Evolutionary conservation across 352 stramenopile species (phyloP).

Genomic region (Phytopythium litorale): DNA sequence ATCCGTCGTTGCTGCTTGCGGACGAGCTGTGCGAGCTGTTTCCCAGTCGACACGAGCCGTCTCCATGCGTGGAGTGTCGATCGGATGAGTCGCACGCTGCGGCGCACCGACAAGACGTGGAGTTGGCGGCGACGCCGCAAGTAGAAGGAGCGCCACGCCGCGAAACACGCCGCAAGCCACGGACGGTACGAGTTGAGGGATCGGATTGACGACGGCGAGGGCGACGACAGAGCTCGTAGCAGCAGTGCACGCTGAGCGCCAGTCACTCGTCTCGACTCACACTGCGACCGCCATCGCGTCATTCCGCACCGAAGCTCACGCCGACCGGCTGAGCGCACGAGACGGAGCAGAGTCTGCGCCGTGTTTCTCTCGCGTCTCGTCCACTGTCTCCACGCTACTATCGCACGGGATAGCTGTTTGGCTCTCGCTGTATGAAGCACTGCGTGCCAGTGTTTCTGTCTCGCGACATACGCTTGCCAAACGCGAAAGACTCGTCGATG

Average conservation of each 20-base stretch:
- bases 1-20: neutral
- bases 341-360: neutral
- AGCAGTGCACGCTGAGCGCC: neutral
- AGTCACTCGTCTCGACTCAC: neutral
- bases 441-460: neutral
- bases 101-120: neutral
- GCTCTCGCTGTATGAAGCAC: neutral
- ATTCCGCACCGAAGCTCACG: neutral
- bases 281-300: neutral
- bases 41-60: neutral
- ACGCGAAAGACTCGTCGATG: neutral
- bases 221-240: neutral
- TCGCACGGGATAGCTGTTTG: neutral
- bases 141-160: neutral
- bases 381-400: neutral
- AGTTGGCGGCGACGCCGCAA: neutral
- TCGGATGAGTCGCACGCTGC: neutral
- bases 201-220: neutral
- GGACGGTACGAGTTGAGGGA: neutral
- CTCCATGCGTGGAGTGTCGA: neutral
- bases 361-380: neutral
- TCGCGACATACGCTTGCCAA: neutral
- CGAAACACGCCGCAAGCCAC: conserved; percentile 1
- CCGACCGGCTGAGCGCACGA: neutral
- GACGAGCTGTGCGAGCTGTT: neutral